Evolutionary conservation across 352 stramenopile genomes (phyloP), one percentile per base, ranked within the genome.

Genomic region (Globisporangium emineosum): DNA sequence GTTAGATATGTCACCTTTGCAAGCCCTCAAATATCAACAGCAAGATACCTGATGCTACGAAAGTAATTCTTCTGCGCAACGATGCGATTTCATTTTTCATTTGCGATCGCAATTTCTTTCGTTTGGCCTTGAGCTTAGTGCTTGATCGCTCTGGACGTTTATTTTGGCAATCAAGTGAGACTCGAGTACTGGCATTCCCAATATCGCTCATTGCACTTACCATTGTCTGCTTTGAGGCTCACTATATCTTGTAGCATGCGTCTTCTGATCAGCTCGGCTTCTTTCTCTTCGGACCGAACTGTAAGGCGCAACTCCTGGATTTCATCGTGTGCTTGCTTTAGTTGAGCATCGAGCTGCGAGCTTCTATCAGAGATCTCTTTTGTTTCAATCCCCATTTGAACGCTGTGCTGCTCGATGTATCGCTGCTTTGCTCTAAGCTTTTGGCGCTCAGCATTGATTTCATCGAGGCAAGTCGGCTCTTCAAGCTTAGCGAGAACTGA

Each of bases 41-140:
- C 27, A 8, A 21, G 49, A 27, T 70, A 83, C 78, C 76, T 43
- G 65, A 73, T 10, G 58, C 68, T 29, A 83, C 62, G 30, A 79
- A 81, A 10, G 58, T 50, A 23, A 82, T 77, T 9, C 72, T 64
- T 42, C 68, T 66, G 25, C 73, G 80, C 13, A 86, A 57, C 1
- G 76, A 84, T 42, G 57, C 65, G 33, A 79, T 77, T 57, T 86
- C 73, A 45, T 81, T 79, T 40, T 77, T 81, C 8, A 67, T 71
- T 57, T 83, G 81, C 19, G 72, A 51, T 2, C 73, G 71, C 63
- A 75, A 73, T 30, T 76, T 84, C 43, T 71, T 83, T 37, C 72
- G 67, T 54, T 86, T 83, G 5, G 60, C 57, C 37, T 83, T 81
- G 23, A 86, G 53, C 45, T 83, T 82, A 19, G 54, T 37, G 52